These are phyloP conservation scores for Lasiodiplodia theobromae DNA, from an alignment of 2,329 filamentous ascomycete species.

Conservation along the genomic window DNA sequence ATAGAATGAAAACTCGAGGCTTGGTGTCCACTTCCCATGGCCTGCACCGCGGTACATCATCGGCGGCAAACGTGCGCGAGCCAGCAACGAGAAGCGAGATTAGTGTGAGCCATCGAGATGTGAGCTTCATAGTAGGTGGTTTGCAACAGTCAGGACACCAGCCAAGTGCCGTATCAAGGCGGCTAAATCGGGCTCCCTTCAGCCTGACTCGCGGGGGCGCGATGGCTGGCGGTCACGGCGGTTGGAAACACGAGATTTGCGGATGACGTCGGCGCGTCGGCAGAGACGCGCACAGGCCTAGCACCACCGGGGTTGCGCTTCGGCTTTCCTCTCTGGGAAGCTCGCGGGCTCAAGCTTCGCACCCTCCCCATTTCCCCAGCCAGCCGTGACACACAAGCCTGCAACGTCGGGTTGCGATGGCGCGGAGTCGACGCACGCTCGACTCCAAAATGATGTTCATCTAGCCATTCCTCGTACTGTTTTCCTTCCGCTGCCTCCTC, in stretches of 20 bases:
- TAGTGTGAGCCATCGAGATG: not conserved
- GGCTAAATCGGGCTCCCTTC: not conserved
- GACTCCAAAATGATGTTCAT: not conserved
- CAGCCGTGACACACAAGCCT: not conserved
- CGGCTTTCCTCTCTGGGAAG: not conserved
- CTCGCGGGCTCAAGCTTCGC: not conserved
- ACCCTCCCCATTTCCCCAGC: not conserved
- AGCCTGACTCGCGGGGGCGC: constrained; percentile 11
- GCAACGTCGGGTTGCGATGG: not conserved
- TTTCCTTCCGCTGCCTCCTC: not conserved
- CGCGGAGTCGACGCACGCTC: not conserved
- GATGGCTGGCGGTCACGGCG: not conserved
- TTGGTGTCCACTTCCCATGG: constrained; percentile 43
- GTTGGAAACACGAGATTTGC: not conserved
- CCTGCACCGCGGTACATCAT: constrained; percentile 11
- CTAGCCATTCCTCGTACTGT: not conserved
- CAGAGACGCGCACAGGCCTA: not conserved
- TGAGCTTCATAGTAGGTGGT: not conserved
- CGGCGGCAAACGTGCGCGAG: not conserved
- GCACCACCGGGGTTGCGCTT: constrained; percentile 3
- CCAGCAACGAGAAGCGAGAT: not conserved
- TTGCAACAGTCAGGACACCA: too few relatives aligned
- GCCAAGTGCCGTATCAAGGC: not conserved
- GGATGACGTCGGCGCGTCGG: constrained; percentile 1
- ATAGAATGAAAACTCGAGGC: constrained; percentile 50